A percentile compares a stretch with the other conserved stretches of the same genome.
phyloP scores from a whole-genome alignment of 1,284 basidiomycete species.

The Cutaneotrichosporon cavernicola region DNA sequence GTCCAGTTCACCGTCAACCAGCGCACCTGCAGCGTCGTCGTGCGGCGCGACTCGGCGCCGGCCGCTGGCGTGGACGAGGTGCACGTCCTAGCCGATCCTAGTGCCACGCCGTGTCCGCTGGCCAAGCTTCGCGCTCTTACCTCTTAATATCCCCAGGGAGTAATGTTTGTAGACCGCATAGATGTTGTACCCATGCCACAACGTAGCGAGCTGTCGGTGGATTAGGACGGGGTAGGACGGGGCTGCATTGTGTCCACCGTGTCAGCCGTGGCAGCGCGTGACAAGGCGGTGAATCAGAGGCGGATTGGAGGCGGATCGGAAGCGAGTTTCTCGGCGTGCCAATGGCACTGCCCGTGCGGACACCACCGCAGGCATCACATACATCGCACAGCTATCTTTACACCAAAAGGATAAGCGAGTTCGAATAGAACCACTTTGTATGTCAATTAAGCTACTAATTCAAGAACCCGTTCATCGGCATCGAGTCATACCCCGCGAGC shows the following conservation, averaged over 20 bases:
- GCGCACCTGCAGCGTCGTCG: constrained; percentile 1
- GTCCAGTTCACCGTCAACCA: constrained; percentile 12
- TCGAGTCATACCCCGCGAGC: constrained; percentile 1
- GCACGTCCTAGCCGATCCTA: constrained; percentile 14
- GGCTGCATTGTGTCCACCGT: no score
- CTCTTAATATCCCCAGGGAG: not conserved
- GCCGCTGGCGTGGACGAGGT: constrained; percentile 22
- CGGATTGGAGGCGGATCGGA: no score
- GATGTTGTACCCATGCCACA: constrained; percentile 10
- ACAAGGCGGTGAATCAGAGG: no score
- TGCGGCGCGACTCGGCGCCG: constrained; percentile 21
- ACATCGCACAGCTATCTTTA: constrained; percentile 30
- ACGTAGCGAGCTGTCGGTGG: not conserved
- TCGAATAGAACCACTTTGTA: no score
- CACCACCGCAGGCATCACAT: constrained; percentile 1
- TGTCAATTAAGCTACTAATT: not conserved
- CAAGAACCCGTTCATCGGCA: not conserved
- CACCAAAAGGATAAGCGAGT: no score
- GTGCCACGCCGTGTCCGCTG: not conserved
- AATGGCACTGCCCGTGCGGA: no score
- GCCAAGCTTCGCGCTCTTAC: not conserved
- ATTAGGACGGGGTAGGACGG: no score
- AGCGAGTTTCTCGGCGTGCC: no score
- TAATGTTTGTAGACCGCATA: constrained; percentile 7
- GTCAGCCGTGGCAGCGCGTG: no score